These are phyloP conservation scores for Populus alba DNA, from an alignment of 345 rosid genomes.

Conservation along the genomic window DNA sequence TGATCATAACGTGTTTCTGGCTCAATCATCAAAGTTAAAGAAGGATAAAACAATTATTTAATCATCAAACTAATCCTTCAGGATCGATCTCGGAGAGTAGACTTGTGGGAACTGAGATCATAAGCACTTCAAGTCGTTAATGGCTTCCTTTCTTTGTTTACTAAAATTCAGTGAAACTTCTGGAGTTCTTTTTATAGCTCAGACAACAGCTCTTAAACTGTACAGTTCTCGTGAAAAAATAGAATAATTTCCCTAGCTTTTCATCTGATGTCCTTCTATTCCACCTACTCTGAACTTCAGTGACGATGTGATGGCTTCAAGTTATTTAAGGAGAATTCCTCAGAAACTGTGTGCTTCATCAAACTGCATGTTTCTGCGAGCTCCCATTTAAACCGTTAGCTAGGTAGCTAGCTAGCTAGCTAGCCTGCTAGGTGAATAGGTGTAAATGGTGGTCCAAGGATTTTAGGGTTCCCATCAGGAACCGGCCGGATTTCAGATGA, in stretches of 20 bases:
- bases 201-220: too few species aligned
- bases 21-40: too few species aligned
- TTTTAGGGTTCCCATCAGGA: slow-evolving; percentile 30
- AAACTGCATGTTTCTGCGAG: neutral
- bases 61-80: too few species aligned
- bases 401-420: neutral
- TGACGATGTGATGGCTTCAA: neutral
- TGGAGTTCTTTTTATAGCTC: neutral
- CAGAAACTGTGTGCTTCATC: neutral
- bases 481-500: slow-evolving; percentile 19
- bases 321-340: neutral
- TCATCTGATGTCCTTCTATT: neutral
- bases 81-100: too few species aligned
- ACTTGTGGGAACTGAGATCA: too few species aligned
- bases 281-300: neutral
- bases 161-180: neutral
- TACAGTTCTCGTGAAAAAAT: neutral
- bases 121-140: too few species aligned
- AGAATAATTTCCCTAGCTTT: neutral
- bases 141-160: too few species aligned
- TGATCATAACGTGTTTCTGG: too few species aligned
- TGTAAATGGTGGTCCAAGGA: slow-evolving; percentile 21
- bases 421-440: neutral
- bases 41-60: too few species aligned
- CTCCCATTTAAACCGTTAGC: neutral